These are phyloP conservation scores for Cercospora sojina DNA, from an alignment of 2,329 filamentous ascomycete species.

Conservation along the genomic window DNA sequence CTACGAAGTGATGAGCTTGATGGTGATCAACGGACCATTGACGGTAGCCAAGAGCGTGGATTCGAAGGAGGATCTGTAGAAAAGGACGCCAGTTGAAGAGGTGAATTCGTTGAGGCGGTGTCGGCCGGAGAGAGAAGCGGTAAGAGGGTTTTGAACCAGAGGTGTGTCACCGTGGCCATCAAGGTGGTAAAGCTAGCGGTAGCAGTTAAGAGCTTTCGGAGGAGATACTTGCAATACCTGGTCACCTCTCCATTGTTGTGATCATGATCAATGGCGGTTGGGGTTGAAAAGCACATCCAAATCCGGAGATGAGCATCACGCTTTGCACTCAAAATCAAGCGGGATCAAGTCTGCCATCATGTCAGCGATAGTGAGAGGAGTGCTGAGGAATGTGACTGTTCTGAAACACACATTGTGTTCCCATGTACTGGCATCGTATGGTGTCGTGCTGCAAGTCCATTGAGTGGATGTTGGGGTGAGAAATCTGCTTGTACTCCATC, in stretches of 20 bases:
- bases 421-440: background rate
- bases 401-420: background rate
- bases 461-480: no score
- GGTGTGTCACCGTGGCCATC: background rate
- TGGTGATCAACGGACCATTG: conserved; percentile 72
- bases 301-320: background rate
- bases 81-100: background rate
- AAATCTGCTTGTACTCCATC: background rate
- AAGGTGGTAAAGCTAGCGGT: background rate
- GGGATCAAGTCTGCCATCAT: background rate
- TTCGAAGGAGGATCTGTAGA: conserved; percentile 28
- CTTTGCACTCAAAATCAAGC: background rate
- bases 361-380: background rate
- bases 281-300: background rate
- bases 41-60: conserved; percentile 44
- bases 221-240: background rate
- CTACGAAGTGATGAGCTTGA: conserved; percentile 77
- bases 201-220: background rate
- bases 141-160: background rate
- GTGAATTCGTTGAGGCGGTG: background rate
- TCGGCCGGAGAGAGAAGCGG: background rate
- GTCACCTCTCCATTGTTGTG: background rate
- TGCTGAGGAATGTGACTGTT: background rate
- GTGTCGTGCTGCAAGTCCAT: background rate
- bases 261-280: background rate